Percentiles rank a stretch among this genome's conserved stretches.
Evolutionary conservation across 177 flowering plant species (phyloP).

Genomic region (Vitis hybrid): DNA sequence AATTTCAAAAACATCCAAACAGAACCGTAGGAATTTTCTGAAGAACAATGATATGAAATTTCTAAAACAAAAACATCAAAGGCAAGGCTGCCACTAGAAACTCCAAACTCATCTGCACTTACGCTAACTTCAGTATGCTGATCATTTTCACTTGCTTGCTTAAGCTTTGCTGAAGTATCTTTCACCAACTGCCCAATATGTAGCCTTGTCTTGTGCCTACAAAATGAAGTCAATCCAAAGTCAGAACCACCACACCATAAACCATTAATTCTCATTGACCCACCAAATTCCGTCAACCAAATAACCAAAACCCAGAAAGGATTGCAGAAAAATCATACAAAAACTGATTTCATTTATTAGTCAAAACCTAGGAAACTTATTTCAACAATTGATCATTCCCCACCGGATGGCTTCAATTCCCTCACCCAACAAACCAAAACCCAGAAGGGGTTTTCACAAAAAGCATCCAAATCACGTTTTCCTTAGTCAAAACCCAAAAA

Average conservation of each 20-base stretch:
- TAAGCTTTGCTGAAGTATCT: slow-evolving; percentile 77
- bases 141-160: slow-evolving; percentile 80
- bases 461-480: neutral
- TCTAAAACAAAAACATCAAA: neutral
- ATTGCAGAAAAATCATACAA: too few relatives aligned
- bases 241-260: neutral
- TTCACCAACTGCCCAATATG: slow-evolving; percentile 80
- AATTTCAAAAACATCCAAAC: too few relatives aligned
- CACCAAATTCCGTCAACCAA: neutral
- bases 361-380: too few relatives aligned
- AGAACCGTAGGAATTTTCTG: neutral
- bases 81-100: neutral
- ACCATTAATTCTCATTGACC: too few relatives aligned
- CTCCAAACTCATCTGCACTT: slow-evolving; percentile 26
- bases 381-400: too few relatives aligned
- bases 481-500: neutral
- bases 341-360: too few relatives aligned
- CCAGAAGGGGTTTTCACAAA: too few relatives aligned
- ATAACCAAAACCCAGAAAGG: too few relatives aligned
- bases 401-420: too few relatives aligned
- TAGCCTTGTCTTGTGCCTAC: slow-evolving; percentile 74
- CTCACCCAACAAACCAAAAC: too few relatives aligned
- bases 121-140: slow-evolving; percentile 63
- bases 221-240: neutral
- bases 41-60: neutral